These are phyloP conservation scores for Daldinia grandis DNA, from an alignment of 495 filamentous ascomycete genomes.

Conservation along the genomic window DNA sequence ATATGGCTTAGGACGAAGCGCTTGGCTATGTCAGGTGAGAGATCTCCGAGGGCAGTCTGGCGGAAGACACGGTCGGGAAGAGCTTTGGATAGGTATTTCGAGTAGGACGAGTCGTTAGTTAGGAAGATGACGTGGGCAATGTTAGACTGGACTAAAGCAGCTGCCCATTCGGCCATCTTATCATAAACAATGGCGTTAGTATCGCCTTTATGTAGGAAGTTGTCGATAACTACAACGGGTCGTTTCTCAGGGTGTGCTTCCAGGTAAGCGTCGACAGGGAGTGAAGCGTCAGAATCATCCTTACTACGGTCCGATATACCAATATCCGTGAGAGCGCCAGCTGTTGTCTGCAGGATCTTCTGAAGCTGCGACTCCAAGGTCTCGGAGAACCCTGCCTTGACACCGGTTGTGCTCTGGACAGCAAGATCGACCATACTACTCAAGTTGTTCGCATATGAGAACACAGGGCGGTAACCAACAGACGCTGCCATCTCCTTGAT, in stretches of 20 bases:
- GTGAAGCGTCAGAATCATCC: slow-evolving; percentile 72
- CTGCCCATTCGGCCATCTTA: slow-evolving; percentile 91
- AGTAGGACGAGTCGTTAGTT: slow-evolving; percentile 89
- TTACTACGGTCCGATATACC: slow-evolving; percentile 74
- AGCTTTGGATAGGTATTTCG: slow-evolving; percentile 85
- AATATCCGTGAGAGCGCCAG: slow-evolving; percentile 78
- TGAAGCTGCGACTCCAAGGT: slow-evolving; percentile 88
- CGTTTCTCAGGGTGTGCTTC: slow-evolving; percentile 87
- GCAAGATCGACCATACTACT: slow-evolving; percentile 92
- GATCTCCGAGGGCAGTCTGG: slow-evolving; percentile 83
- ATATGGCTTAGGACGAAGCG: slow-evolving; percentile 89
- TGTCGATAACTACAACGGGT: slow-evolving; percentile 91
- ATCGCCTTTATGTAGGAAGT: slow-evolving; percentile 84
- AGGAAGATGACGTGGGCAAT: slow-evolving; percentile 96
- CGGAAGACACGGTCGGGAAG: slow-evolving; percentile 92
- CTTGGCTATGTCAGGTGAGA: slow-evolving; percentile 84
- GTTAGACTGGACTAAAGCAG: slow-evolving; percentile 84
- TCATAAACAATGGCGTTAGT: slow-evolving; percentile 82
- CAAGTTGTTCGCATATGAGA: slow-evolving; percentile 95
- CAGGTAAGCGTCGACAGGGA: slow-evolving; percentile 87
- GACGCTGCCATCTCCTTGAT: slow-evolving; percentile 81
- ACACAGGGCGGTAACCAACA: slow-evolving; percentile 92
- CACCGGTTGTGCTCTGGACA: slow-evolving; percentile 90
- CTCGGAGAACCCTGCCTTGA: slow-evolving; percentile 94
- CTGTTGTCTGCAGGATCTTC: slow-evolving; percentile 91